phyloP scores from a whole-genome alignment of 1,139 yeast genomes.

The Yamadazyma jaroonii region DNA sequence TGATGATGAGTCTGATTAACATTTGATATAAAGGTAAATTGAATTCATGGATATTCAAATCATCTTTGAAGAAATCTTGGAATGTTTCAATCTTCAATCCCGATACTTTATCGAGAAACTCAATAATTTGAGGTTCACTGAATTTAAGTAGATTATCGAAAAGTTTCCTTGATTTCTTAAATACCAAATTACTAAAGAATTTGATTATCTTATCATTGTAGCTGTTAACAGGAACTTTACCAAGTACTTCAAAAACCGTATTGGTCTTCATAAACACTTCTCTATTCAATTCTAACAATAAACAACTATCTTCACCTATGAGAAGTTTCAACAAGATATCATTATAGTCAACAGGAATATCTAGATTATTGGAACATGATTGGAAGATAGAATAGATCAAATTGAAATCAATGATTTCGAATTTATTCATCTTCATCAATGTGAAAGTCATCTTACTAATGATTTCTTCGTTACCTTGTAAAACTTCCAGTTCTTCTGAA shows the following conservation, averaged over 20 bases:
- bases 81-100: slow-evolving; percentile 11
- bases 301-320: slow-evolving; percentile 11
- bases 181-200: slow-evolving; percentile 18
- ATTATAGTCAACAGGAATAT: background rate
- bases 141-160: slow-evolving; percentile 23
- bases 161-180: slow-evolving; percentile 20
- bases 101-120: slow-evolving; percentile 20
- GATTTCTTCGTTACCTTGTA: background rate
- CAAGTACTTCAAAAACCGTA: slow-evolving; percentile 5
- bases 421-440: slow-evolving; percentile 10
- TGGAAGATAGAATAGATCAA: slow-evolving; percentile 8
- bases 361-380: slow-evolving; percentile 8
- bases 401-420: slow-evolving; percentile 11
- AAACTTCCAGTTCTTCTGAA: background rate
- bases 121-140: slow-evolving; percentile 19
- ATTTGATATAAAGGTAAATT: slow-evolving; percentile 54
- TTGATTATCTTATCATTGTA: slow-evolving; percentile 2
- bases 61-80: slow-evolving; percentile 20
- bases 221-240: slow-evolving; percentile 2
- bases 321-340: slow-evolving; percentile 16
- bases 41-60: slow-evolving; percentile 40
- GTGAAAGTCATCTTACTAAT: slow-evolving; percentile 5
- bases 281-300: slow-evolving; percentile 4
- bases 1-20: slow-evolving; percentile 24
- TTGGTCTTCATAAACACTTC: slow-evolving; percentile 8